Evolutionary conservation across 1,284 basidiomycete species (phyloP).

Genomic region (Sporisorium scitamineum): DNA sequence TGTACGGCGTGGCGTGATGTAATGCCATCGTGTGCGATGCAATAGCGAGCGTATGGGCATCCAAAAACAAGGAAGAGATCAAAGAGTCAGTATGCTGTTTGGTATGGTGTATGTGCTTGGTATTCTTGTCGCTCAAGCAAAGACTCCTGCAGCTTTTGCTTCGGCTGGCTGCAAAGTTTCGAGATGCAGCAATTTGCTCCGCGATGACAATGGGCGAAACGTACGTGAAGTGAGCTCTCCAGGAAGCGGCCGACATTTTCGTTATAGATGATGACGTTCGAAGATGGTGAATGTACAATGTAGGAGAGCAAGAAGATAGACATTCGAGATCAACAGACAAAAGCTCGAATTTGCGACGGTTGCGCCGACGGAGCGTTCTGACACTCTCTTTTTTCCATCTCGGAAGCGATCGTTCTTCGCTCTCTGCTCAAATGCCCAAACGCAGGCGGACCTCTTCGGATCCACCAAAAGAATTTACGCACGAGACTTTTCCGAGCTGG

Average conservation of each 20-base stretch:
- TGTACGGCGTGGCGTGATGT: background rate
- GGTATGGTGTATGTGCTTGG: background rate
- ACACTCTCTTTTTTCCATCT: conserved; percentile 13
- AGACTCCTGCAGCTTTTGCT: background rate
- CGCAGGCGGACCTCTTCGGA: conserved; percentile 33
- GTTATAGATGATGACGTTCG: conserved; percentile 12
- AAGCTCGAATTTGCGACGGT: conserved; percentile 12
- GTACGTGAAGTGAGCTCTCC: conserved; percentile 66
- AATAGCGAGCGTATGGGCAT: background rate
- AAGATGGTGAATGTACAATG: conserved; percentile 10
- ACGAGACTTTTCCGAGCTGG: conserved; percentile 5
- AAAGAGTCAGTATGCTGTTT: conserved; percentile 10
- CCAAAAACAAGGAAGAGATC: background rate
- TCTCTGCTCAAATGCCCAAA: conserved; percentile 2
- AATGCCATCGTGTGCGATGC: background rate
- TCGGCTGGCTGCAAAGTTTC: background rate
- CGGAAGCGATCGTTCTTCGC: conserved; percentile 36
- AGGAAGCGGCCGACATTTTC: conserved; percentile 63
- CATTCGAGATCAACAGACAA: conserved; percentile 21
- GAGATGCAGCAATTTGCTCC: background rate
- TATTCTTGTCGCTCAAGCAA: background rate
- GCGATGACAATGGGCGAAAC: conserved; percentile 14
- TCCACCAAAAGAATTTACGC: conserved; percentile 3
- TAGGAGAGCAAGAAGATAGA: conserved; percentile 6
- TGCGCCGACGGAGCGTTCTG: conserved; percentile 7